Evolutionary conservation across 140 eudicot genomes (phyloP), one percentile per base, ranked within the genome.

Genomic region (Senecio squalidus): DNA sequence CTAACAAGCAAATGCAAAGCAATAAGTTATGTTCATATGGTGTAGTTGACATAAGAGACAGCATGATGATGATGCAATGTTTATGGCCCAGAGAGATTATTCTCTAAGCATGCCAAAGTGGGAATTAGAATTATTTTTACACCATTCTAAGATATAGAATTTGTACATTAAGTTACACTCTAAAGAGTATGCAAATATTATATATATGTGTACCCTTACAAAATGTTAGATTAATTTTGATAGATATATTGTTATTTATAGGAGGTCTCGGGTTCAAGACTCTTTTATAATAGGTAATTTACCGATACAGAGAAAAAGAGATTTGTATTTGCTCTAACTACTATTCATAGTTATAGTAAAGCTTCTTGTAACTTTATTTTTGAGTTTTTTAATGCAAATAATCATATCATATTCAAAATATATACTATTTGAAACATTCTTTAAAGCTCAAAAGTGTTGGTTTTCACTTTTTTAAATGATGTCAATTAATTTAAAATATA

Each of bases 51-150:
- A 61, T 54, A 75, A 74, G 80, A 30, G 62, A 74, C 80, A 74
- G 62, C 83, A 69, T 73, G 82, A 83, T 80, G 69, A 70, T 76
- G 81, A 76, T 79, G 74, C 73, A 72, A 63, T 45, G 69, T 40
- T 53, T 54, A 74, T 76, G 85, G 85, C 71, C 84, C 74, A 72
- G 58, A 27, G 55, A 53, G 68, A 78, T 72, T 71, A 65, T 78
- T 66, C 74, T 31, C 55, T 27, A 67, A 74, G 79, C 89, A 82
- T 82, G 84, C 77, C 66, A 71, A 51, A 54, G 71, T 62, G 65
- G 59, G 61, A 71, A 27, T 39, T 70, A 57, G 71, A 39, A 67
- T 62, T 56, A 52, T 79, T 60, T 51, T 64, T 64, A 38, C 44
- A 23, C 51, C 34, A 54, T 22, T 26, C 28, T 23, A 21, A 69